Base-by-base conservation (phyloP, 2,329 filamentous ascomycete genomes). In the Talaromyces albobiverticillius region DNA sequence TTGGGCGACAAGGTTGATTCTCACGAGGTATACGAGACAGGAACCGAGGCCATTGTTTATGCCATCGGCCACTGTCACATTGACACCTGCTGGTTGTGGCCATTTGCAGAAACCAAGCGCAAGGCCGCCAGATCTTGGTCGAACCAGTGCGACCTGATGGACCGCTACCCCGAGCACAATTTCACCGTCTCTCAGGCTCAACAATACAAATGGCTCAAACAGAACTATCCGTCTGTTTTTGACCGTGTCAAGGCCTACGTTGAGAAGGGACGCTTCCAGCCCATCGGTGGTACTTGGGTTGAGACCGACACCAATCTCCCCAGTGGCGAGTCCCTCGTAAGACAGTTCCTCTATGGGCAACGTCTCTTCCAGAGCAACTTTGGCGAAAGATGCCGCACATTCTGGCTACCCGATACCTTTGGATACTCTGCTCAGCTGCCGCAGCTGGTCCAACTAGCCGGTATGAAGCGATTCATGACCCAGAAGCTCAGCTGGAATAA, bases 401-500 rank as follows among this genome's bases (percentile, higher is more conserved):
- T 99, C 73, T 99, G 94, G 94, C 81, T 99, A 6, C 94, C 94
- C 1, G 94, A 99, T 71, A 99, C 94, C 0, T 99, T 99, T 74
- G 94, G 94, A 13, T 99, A 99, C 74, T 96, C 92, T 0, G 88
- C 88, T 47, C 94, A 99, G 72, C 82, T 99, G 40, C 94, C 94
- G 11, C 94, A 99, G 67, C 79, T 99, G 40, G 97, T 91, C 68
- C 88, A 93, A 3, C 78, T 96, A 25, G 89, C 94, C n/a, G 93
- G 91, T 18, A 97, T 99, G 94, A 89, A 84, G 55, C 85, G 93
- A 31, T 99, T 99, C 78, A 88, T 99, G 66, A 99, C 94, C 0
- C 94, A 99, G 72, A 99, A 99, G 76, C 79, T 99, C 56, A 97
- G 93, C 78, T 99, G 94, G 94, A 97, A 97, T 78, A 97, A 97